A percentile compares a stretch with the other conserved stretches of the same genome.
Evolutionary conservation across 2,329 filamentous ascomycete species (phyloP).

Genomic region (Fusarium pseudoanthophilum): DNA sequence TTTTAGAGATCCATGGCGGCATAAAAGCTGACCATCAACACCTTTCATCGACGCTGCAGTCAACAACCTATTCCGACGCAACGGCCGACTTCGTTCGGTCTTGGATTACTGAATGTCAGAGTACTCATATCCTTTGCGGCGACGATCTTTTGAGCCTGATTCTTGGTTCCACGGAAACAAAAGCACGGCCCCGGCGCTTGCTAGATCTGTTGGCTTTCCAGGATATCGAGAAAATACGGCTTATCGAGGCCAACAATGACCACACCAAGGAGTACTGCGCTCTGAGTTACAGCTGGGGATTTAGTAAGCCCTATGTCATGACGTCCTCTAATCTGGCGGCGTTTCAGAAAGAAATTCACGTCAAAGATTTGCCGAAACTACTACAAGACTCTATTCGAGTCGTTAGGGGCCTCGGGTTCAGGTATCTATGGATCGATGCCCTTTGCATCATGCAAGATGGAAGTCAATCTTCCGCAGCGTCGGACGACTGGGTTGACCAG

Average conservation of each 20-base stretch:
- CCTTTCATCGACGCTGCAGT: not conserved
- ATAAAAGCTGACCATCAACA: not conserved
- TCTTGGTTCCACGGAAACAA: not conserved
- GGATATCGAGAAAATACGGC: not conserved
- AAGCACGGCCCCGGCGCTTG: not conserved
- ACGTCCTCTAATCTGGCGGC: not conserved
- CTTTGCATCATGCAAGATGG: not conserved
- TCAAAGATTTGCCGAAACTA: not conserved
- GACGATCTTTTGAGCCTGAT: not conserved
- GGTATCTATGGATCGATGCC: conserved; percentile 1
- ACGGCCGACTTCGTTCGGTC: not conserved
- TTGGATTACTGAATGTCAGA: not conserved
- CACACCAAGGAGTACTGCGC: not conserved
- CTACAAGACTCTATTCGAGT: not conserved
- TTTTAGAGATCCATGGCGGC: not conserved
- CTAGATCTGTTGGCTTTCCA: not conserved
- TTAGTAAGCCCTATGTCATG: not conserved
- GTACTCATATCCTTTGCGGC: not conserved
- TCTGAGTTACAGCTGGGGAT: conserved; percentile 2
- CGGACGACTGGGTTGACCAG: not conserved
- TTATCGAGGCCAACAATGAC: not conserved
- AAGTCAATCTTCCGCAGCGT: not conserved
- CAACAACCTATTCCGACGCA: not conserved
- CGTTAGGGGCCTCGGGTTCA: not conserved
- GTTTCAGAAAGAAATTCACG: not conserved